A percentile compares a stretch with the other conserved stretches of the same genome.
Conservation (phyloP, 208 protist species). For the Phytomonas sp. region DNA sequence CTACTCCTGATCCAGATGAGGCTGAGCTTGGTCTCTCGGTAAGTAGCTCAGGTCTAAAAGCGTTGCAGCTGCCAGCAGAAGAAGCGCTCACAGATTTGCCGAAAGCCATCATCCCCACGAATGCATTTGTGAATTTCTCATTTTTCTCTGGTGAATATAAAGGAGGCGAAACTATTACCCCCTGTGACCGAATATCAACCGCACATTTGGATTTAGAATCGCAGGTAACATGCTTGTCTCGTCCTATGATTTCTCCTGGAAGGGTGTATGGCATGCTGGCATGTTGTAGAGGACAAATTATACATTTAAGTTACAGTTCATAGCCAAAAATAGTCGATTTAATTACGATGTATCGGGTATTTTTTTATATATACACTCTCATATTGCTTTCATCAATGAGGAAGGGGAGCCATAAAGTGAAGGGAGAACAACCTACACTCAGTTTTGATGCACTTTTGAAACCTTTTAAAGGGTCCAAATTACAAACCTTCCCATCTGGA, state of each 20-base stretch:
- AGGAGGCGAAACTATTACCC: background rate
- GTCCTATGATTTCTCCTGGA: slow-evolving; percentile 38
- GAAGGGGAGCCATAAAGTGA: background rate
- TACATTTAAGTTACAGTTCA: slow-evolving; percentile 64
- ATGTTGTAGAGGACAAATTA: slow-evolving; percentile 49
- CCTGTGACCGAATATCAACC: slow-evolving; percentile 10
- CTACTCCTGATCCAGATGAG: slow-evolving; percentile 4
- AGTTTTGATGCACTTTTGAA: background rate
- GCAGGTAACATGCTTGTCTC: slow-evolving; percentile 40
- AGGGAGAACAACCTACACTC: background rate
- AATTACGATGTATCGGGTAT: background rate
- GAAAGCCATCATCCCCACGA: slow-evolving; percentile 16
- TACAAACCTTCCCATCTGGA: background rate
- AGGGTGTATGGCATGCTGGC: slow-evolving; percentile 56
- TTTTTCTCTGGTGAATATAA: background rate
- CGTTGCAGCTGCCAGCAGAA: slow-evolving; percentile 41
- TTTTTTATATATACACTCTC: slow-evolving; percentile 2
- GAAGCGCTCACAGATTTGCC: slow-evolving; percentile 26
- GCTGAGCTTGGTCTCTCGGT: background rate
- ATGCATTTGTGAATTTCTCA: background rate
- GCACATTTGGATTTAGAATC: slow-evolving; percentile 31
- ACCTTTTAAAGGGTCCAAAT: background rate
- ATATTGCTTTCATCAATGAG: background rate
- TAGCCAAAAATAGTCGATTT: background rate
- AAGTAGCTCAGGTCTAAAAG: background rate